A percentile compares a stretch with the other conserved stretches of the same genome.
Conservation (phyloP, 1,284 basidiomycete genomes). For the Xerocomus minutiporus region DNA sequence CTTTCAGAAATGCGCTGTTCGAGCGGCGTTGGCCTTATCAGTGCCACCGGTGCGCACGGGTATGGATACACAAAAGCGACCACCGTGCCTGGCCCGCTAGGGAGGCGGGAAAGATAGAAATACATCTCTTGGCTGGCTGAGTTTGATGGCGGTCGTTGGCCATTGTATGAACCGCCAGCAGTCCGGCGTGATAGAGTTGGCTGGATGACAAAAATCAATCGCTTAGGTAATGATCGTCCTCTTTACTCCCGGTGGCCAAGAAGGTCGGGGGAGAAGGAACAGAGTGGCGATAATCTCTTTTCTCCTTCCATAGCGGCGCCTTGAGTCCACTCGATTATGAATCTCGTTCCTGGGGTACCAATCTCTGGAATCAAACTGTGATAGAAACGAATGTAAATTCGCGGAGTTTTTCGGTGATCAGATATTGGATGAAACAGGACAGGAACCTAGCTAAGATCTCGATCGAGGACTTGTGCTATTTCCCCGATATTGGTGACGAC, state of each 20-base stretch:
- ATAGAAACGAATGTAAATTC: neutral
- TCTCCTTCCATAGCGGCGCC: neutral
- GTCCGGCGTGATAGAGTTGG: neutral
- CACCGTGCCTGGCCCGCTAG: neutral
- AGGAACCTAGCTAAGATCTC: conserved; percentile 1
- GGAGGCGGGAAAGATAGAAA: neutral
- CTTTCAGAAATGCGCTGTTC: neutral
- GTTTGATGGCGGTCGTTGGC: neutral
- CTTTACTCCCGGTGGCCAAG: neutral
- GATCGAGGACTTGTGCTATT: conserved; percentile 3
- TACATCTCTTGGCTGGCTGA: neutral
- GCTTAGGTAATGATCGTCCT: conserved; percentile 3
- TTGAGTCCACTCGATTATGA: neutral
- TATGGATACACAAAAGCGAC: neutral
- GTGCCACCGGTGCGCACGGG: neutral
- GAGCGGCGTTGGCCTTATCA: neutral
- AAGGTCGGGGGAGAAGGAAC: neutral
- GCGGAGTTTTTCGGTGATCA: conserved; percentile 4
- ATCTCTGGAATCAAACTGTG: too few species aligned
- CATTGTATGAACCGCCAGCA: neutral
- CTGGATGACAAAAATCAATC: neutral
- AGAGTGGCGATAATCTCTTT: neutral
- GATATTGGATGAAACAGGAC: neutral
- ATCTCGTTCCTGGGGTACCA: neutral
- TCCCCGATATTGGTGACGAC: neutral